Evolutionary conservation across 441 rosid species (phyloP), one percentile per base, ranked within the genome.

Genomic region (Populus hybrid): DNA sequence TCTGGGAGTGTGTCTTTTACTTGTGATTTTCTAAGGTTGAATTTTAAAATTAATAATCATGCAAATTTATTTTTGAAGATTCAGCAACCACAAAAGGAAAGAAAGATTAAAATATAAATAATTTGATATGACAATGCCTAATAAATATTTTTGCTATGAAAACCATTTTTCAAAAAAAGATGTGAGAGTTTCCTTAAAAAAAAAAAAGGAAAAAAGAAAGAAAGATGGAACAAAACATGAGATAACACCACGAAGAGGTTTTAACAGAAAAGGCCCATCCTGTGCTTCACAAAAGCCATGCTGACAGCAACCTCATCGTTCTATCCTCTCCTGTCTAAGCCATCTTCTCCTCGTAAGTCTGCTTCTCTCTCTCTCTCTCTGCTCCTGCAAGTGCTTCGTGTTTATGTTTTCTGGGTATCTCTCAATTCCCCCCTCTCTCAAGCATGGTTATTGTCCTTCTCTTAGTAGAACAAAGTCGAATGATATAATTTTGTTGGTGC

Each of bases 291-390:
- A 68, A 79, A 74, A 81, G 85, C 81, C 67, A 87, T 87, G 89
- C 83, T 83, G 78, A 71, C 80, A 81, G 78, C 82, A 79, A 5
- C 34, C 21, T 38, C 67, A 7, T 64, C 85, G 65, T 80, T 88
- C 2, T 79, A 81, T 50, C 80, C 78, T 68, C 80, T 79, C 65
- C 82, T 82, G 66, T 82, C 83, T 16, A 81, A 32, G 3, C 79
- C 79, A 36, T 76, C 80, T 35, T 53, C 69, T 71, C 80, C 81
- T 34, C 64, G 92, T 87, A 78, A 89, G 90, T 76, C 75, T 69
- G 69, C 34, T 61, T 23, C 78, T 76, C 53, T 76, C 67, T 70
- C 64, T 67, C 30, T 28, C 40, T 40, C 11, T 71, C 16, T n/a
- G 11, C 23, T 75, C 10, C 28, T 26, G 11, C 66, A 40, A 6